Percentiles rank a stretch among this genome's conserved stretches.
Conservation (phyloP, 805 yeast genomes). For the Blastobotrys robertii region DNA sequence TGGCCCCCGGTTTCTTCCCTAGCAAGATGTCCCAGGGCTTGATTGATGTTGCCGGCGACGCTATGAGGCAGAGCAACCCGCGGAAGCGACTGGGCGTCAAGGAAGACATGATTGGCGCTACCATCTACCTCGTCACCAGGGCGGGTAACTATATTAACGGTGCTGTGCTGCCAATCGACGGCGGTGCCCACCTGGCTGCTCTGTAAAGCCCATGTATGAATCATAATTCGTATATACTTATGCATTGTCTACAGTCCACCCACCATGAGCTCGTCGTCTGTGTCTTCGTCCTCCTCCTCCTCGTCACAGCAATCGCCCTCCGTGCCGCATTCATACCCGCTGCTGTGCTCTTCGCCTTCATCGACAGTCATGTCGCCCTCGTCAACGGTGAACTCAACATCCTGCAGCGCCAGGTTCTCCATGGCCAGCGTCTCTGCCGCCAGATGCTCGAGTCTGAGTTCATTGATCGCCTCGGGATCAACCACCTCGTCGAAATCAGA, state of each 20-base stretch:
- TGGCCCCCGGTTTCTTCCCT: constrained; percentile 75
- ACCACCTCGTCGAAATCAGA: too few species aligned
- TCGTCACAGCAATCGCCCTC: constrained; percentile 1
- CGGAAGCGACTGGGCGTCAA: constrained; percentile 51
- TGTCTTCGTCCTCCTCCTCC: constrained; percentile 6
- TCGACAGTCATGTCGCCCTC: too few species aligned
- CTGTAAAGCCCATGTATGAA: too few species aligned
- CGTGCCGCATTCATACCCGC: too few species aligned
- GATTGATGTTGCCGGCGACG: constrained; percentile 44
- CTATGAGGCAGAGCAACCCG: constrained; percentile 45
- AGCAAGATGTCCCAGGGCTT: constrained; percentile 65
- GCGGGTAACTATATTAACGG: constrained; percentile 59
- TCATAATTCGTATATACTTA: too few species aligned
- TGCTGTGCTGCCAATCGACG: constrained; percentile 57
- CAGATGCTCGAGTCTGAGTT: too few species aligned
- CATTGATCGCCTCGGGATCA: too few species aligned
- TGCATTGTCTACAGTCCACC: not conserved
- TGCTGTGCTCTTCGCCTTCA: too few species aligned
- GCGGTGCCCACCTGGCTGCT: constrained; percentile 35
- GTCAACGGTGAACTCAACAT: too few species aligned
- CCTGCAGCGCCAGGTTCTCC: too few species aligned
- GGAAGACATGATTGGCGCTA: constrained; percentile 47
- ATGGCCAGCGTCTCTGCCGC: too few species aligned
- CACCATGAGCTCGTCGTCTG: constrained; percentile 3
- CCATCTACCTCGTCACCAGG: constrained; percentile 46